Base-by-base conservation (phyloP, 768 basidiomycete species). In the Neoboletus magnificus region DNA sequence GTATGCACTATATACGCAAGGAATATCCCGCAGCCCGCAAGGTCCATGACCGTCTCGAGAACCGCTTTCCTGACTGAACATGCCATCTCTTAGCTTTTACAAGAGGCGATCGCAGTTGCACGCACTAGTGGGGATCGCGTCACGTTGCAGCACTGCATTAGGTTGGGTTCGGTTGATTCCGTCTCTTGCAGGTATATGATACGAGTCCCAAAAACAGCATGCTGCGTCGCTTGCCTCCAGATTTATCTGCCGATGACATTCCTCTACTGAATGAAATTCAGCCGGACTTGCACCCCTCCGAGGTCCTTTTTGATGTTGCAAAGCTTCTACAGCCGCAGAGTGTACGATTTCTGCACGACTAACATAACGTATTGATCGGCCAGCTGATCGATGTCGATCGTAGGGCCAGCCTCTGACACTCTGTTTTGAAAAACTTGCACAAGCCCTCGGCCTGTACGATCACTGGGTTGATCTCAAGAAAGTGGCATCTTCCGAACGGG, bases 111-210 rank as follows among this genome's bases (percentile, higher is more conserved):
- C 56, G 79, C 81, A 42, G 83, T 87, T n/a, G 81, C 90, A 50
- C 82, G 91, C 50, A 85, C 84, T 9, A 81, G 77, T 30, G 83
- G 84, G 33, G 91, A 93, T 68, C 83, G 79, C 50, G 63, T 84
- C 44, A 86, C 86, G 12, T 74, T 93, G 47, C 87, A 91, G 60
- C 87, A 90, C 65, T 92, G 90, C 61, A 86, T 86, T 63, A 88
- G 86, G 91, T 62, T 50, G 33, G n/a, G 91, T 59, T 55, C 25
- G 23, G 51, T 48, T 36, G 36, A 50, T 20, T 43, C 37, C 40
- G 16, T 30, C 25, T 42, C 16, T 47, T 51, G 48, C 48, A 49
- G 44, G 48, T 33, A 48, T 18, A n/a, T 45, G 54, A 62, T 15
- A 49, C 48, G 55, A 37, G 32, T 46, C 48, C 48, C 36, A 35